Percentiles rank a stretch among this genome's conserved stretches.
Conservation (phyloP, 345 rosid species). For the Gossypium herbaceum region DNA sequence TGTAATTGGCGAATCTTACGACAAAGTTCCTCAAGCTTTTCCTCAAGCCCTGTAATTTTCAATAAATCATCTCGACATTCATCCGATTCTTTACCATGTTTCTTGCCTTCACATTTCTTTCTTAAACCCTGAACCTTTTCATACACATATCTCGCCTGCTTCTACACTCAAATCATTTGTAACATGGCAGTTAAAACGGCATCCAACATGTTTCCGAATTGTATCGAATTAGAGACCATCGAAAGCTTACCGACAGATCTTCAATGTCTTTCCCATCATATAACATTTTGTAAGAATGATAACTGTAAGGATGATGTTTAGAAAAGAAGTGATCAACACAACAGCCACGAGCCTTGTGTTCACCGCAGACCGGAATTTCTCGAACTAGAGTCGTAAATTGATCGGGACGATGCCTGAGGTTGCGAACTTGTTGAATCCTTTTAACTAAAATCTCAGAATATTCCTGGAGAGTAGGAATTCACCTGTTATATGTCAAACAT, state of each 20-base stretch:
- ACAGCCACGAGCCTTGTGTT: conserved; percentile 53
- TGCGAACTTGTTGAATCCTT: conserved; percentile 56
- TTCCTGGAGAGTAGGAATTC: conserved; percentile 56
- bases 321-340: conserved; percentile 80
- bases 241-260: conserved; percentile 50
- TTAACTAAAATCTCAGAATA: conserved; percentile 53
- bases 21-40: conserved; percentile 57
- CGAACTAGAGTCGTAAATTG: conserved; percentile 74
- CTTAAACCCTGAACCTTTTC: conserved; percentile 44
- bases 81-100: conserved; percentile 25
- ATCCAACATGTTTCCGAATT: background rate
- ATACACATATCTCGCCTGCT: conserved; percentile 46
- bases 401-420: conserved; percentile 58
- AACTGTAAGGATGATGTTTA: conserved; percentile 56
- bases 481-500: conserved; percentile 26
- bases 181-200: background rate
- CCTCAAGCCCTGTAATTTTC: conserved; percentile 38
- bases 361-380: conserved; percentile 63
- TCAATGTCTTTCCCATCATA: conserved; percentile 59
- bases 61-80: conserved; percentile 26
- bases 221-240: background rate
- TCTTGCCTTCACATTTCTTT: conserved; percentile 24
- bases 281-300: conserved; percentile 63
- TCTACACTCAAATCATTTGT: conserved; percentile 34
- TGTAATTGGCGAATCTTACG: conserved; percentile 53